Percentiles rank a stretch among this genome's conserved stretches.
Evolutionary conservation across 192 early-diverging fungal genomes (phyloP).

Genomic region (Linnemannia exigua): DNA sequence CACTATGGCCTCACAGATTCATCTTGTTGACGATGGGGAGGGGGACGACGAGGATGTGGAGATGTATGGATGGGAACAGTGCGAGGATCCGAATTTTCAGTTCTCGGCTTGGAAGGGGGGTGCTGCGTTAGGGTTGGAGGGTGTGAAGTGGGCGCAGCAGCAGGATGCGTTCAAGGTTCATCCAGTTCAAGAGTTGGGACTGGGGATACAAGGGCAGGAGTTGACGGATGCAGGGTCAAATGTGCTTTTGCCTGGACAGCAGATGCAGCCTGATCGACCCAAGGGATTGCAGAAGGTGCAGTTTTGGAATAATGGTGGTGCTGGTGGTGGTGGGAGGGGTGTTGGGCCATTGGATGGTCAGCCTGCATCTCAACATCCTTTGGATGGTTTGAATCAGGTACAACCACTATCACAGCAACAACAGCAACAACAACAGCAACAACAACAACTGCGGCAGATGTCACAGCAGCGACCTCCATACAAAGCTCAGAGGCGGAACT

Average conservation of each 20-base stretch:
- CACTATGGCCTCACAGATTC: constrained; percentile 40
- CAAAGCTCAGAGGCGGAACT: neutral
- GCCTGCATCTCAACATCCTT: neutral
- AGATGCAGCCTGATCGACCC: neutral
- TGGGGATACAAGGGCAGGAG: neutral
- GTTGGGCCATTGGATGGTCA: neutral
- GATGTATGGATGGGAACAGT: constrained; percentile 36
- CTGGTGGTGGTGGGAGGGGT: neutral
- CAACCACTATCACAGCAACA: neutral
- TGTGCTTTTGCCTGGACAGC: neutral
- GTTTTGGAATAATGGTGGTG: neutral
- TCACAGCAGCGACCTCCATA: neutral
- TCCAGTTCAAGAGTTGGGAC: no score
- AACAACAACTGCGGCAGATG: neutral
- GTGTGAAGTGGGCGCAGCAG: constrained; percentile 20
- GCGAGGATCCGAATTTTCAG: constrained; percentile 13
- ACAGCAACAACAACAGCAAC: constrained; percentile 16
- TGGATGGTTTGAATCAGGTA: neutral
- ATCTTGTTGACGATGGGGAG: constrained; percentile 38
- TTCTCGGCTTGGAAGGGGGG: neutral
- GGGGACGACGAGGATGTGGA: constrained; percentile 25
- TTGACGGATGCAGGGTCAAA: neutral
- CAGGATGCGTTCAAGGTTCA: neutral
- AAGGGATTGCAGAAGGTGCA: neutral
- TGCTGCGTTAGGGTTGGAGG: constrained; percentile 23